Evolutionary conservation across 352 stramenopile species (phyloP), one percentile per base, ranked within the genome.

Genomic region (Globisporangium recalcitrans): DNA sequence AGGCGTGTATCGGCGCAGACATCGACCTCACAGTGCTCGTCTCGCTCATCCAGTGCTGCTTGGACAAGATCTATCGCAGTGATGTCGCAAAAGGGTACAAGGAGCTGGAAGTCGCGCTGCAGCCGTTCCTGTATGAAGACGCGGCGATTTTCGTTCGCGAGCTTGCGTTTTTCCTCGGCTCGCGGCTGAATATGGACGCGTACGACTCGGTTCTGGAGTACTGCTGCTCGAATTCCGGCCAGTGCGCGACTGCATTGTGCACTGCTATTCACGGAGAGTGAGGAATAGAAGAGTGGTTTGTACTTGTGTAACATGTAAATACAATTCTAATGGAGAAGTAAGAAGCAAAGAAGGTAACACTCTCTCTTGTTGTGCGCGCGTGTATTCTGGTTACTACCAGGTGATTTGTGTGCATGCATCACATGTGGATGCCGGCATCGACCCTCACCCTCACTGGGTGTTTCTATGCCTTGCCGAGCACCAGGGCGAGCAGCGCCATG

Each of bases 401-500:
- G 38, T 44, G 14, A 44, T 14, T 9, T 44, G 38, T 21, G 38
- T 21, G 13, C 13, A 44, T 7, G 5, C 40, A 31, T 48, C 22
- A 51, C 6, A 22, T 6, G 14, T 49, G 16, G 16, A 47, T n/a
- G 29, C 22, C 3, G 13, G 27, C n/a, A 13, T n/a, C 16, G 49
- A 31, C 1, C 24, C n/a, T n/a, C n/a, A n/a, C 5, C 49, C 9
- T 59, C 21, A 22, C 52, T 58, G 6, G 27, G 11, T 10, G 38
- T 24, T 19, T 51, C 75, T 88, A 94, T 61, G 72, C 80, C 71
- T 91, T 89, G 59, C 82, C 82, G 64, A 98, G 68, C 22, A 99
- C 82, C 9, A 98, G 81, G 31, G 95, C 88, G 51, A 99, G 85
- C 65, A 99, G 72, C 49, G 98, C 97, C 96, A 99, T 99, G 71